Evolutionary conservation across 2,329 filamentous ascomycete species (phyloP).

Genomic region (Helminthosporium solani): DNA sequence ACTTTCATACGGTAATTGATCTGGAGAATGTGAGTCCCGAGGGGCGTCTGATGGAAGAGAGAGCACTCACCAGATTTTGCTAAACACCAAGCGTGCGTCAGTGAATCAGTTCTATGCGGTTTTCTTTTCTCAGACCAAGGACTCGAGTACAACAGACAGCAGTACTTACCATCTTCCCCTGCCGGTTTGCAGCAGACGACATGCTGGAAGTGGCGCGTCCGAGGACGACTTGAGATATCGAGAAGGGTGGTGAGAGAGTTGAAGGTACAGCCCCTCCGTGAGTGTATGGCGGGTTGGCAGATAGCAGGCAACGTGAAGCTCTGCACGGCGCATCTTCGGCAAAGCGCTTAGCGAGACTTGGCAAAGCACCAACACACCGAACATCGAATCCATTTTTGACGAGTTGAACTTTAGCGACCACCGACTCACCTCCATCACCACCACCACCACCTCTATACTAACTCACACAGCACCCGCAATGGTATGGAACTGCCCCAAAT

Average conservation of each 20-base stretch:
- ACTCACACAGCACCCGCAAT: conserved; percentile 43
- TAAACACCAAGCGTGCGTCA: conserved; percentile 44
- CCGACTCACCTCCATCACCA: conserved; percentile 3
- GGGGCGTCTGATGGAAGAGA: conserved; percentile 12
- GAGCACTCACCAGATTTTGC: conserved; percentile 64
- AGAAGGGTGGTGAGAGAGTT: conserved; percentile 3
- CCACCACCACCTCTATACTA: conserved; percentile 37
- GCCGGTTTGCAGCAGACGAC: conserved; percentile 68
- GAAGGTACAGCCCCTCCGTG: conserved; percentile 17
- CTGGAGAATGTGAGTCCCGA: conserved; percentile 51
- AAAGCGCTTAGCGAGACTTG: neutral
- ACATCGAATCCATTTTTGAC: conserved; percentile 20
- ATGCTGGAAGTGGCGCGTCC: conserved; percentile 46
- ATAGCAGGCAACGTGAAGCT: conserved; percentile 23
- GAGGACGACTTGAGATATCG: conserved; percentile 41
- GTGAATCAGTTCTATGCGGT: conserved; percentile 48
- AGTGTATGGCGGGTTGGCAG: conserved; percentile 27
- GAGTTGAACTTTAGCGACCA: conserved; percentile 28
- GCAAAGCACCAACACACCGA: conserved; percentile 18
- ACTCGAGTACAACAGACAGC: conserved; percentile 37
- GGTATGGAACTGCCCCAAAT: conserved; percentile 29
- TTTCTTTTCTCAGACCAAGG: conserved; percentile 43
- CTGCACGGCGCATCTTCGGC: neutral
- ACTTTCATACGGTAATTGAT: conserved; percentile 99
- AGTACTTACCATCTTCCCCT: conserved; percentile 96